A percentile compares a stretch with the other conserved stretches of the same genome.
Evolutionary conservation across 805 yeast species (phyloP).

Genomic region (Candida railenensis): DNA sequence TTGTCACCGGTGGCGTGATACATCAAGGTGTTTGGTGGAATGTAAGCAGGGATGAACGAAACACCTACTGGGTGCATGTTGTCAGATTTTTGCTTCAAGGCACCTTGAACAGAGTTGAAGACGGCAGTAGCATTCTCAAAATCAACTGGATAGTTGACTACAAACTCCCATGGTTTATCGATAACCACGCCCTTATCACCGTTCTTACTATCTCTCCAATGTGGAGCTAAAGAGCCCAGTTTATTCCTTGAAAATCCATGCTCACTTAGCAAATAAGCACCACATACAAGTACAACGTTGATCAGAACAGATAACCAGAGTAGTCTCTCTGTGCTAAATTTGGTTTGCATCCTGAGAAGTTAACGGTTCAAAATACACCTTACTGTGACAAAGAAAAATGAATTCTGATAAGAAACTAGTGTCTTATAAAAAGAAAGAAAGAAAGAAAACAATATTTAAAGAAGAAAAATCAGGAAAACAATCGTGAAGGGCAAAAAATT

Average conservation of each 20-base stretch:
- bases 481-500: not conserved
- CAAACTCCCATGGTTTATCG: not conserved
- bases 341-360: no score
- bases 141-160: slow-evolving; percentile 25
- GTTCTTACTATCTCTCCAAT: not conserved
- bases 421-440: no score
- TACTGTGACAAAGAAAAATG: no score
- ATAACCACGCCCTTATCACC: not conserved
- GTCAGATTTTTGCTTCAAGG: slow-evolving; percentile 49
- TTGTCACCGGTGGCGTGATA: slow-evolving; percentile 52
- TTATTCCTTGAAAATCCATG: not conserved
- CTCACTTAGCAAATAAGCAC: not conserved
- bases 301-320: not conserved
- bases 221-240: not conserved
- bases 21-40: slow-evolving; percentile 57
- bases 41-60: slow-evolving; percentile 56
- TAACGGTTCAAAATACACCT: no score
- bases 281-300: not conserved
- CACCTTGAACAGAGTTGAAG: slow-evolving; percentile 55
- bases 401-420: no score
- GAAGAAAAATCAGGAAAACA: not conserved
- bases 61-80: slow-evolving; percentile 58
- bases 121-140: slow-evolving; percentile 52
- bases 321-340: no score
- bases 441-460: no score